Evolutionary conservation across 2,329 filamentous ascomycete genomes (phyloP).

Genomic region (Fusarium camptoceras): DNA sequence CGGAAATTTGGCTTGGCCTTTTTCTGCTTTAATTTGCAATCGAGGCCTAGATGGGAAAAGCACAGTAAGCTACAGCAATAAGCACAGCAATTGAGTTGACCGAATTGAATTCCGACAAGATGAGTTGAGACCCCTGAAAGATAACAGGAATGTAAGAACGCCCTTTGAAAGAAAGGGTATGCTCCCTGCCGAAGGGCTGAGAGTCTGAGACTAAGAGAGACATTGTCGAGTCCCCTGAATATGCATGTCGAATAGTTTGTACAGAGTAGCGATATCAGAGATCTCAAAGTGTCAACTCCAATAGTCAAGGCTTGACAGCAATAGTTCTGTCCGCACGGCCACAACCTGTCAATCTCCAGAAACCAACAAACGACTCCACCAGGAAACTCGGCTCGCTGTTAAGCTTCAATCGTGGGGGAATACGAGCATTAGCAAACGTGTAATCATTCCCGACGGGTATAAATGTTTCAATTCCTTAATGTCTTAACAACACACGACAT

Average conservation of each 20-base stretch:
- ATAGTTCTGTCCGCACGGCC: background rate
- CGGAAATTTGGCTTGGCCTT: slow-evolving; percentile 38
- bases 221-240: background rate
- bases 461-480: slow-evolving; percentile 9
- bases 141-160: background rate
- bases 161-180: slow-evolving; percentile 6
- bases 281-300: background rate
- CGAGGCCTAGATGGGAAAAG: background rate
- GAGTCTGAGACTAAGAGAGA: slow-evolving; percentile 21
- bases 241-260: background rate
- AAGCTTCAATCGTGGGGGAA: slow-evolving; percentile 3
- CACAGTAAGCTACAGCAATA: background rate
- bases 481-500: background rate
- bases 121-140: background rate
- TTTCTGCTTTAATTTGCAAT: slow-evolving; percentile 7
- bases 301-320: background rate
- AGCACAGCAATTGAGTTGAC: background rate
- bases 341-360: slow-evolving; percentile 21
- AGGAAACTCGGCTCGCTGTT: background rate
- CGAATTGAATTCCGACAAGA: background rate
- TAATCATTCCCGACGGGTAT: slow-evolving; percentile 21
- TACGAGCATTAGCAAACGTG: background rate
- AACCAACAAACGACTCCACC: slow-evolving; percentile 1
- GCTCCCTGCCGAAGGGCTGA: slow-evolving; percentile 25
- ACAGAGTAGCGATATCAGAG: too few species aligned